These are phyloP conservation scores for Ganoderma lucidum DNA, from an alignment of 1,284 basidiomycete species.

Conservation along the genomic window DNA sequence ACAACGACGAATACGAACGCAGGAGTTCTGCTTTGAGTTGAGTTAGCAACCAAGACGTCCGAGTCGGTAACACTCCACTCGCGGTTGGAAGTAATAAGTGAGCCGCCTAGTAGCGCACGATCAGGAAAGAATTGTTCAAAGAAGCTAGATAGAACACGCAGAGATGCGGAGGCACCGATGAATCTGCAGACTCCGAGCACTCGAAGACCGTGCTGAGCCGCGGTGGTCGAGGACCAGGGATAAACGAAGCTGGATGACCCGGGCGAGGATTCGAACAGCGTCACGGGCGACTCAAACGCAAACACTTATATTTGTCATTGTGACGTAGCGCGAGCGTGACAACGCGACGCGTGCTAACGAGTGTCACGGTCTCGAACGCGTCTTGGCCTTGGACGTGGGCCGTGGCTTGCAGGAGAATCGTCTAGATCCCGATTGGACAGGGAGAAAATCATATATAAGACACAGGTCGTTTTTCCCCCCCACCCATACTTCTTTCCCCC, in stretches of 20 bases:
- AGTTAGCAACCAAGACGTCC: too few relatives aligned
- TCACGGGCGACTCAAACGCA: not conserved
- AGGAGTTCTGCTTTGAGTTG: too few relatives aligned
- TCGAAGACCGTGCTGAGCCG: too few relatives aligned
- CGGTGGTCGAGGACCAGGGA: too few relatives aligned
- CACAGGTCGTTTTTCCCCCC: not conserved
- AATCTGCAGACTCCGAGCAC: too few relatives aligned
- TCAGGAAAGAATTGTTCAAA: too few relatives aligned
- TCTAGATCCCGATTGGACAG: not conserved
- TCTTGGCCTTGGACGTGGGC: not conserved
- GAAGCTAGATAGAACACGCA: too few relatives aligned
- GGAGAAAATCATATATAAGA: not conserved
- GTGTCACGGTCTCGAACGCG: not conserved
- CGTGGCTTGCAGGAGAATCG: not conserved
- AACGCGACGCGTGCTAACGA: not conserved
- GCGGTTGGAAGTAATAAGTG: too few relatives aligned
- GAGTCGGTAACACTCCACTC: too few relatives aligned
- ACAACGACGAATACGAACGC: too few relatives aligned
- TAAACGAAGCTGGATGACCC: not conserved
- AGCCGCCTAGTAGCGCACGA: too few relatives aligned
- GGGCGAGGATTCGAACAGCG: not conserved
- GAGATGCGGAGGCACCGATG: too few relatives aligned
- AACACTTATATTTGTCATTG: not conserved
- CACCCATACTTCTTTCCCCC: not conserved
- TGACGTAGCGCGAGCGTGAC: slow-evolving; percentile 1